Base-by-base conservation (phyloP, 192 early-diverging fungal species). In the Coemansia aciculifera region DNA sequence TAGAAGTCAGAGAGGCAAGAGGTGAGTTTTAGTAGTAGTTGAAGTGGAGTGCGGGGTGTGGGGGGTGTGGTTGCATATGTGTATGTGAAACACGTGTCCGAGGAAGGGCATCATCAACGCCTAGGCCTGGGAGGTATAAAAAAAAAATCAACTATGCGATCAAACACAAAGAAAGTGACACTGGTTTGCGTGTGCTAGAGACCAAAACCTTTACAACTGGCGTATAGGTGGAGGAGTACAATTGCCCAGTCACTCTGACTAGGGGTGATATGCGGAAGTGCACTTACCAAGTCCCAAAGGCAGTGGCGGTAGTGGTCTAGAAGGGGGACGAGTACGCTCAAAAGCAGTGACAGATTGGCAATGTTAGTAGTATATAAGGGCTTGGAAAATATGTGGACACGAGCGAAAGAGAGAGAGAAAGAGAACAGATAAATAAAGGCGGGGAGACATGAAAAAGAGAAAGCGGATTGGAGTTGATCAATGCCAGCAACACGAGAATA, bases 401-500 rank as follows among this genome's bases (percentile, higher is more conserved):
- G 27, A 27, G 2, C 27, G 27, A 27, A 2, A 27, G 27, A 27
- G 27, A 27, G 27, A 27, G 27, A 27, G 27, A 27, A 0, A n/a
- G 3, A 24, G 11, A n/a, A 11, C 21, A 49, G 24, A 52, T 52
- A 52, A 52, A 52, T 13, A 52, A 52, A 29, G 51, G 51, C 51
- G 51, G 51, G 46, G 51, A 52, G 24, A 24, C 44, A 19, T 46
- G 44, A 29, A 24, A 49, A 52, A 52, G 23, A 52, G 51, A 29
- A 52, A 52, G 51, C 44, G 44, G 44, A 46, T 46, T 46, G 44
- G 44, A 46, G 51, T 29, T 52, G 51, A 52, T 52, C 51, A 52
- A 52, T 52, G 51, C 51, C 51, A 52, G 51, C 51, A 52, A 9
- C 51, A 52, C 51, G 51, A 52, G 51, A 52, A 52, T 52, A 52